A percentile compares a stretch with the other conserved stretches of the same genome.
Evolutionary conservation across 345 rosid species (phyloP).

Genomic region (Hypericum androsaemum): DNA sequence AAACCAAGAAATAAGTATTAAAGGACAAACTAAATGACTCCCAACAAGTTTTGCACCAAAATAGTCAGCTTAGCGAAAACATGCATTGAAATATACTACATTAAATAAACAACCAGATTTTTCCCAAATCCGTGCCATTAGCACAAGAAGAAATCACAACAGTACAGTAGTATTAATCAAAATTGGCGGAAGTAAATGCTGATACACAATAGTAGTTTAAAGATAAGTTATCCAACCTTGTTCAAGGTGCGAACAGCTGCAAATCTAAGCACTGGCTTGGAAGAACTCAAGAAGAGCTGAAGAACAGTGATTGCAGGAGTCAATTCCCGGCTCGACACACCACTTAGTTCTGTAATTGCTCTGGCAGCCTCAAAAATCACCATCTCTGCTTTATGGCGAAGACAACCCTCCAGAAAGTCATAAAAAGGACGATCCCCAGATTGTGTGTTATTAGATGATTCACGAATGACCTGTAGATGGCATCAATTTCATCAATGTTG

Average conservation of each 20-base stretch:
- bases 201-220: neutral
- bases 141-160: too few species aligned
- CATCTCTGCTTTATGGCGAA: slow-evolving; percentile 98
- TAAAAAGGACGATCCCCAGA: slow-evolving; percentile 89
- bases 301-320: slow-evolving; percentile 98
- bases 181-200: neutral
- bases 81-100: too few species aligned
- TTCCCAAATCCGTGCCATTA: too few species aligned
- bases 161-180: too few species aligned
- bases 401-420: slow-evolving; percentile 91
- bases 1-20: too few species aligned
- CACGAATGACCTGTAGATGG: slow-evolving; percentile 68
- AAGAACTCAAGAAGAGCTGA: slow-evolving; percentile 93
- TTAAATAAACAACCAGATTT: too few species aligned
- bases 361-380: slow-evolving; percentile 98
- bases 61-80: too few species aligned
- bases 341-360: slow-evolving; percentile 96
- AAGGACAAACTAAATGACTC: too few species aligned
- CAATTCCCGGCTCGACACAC: slow-evolving; percentile 83
- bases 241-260: slow-evolving; percentile 97
- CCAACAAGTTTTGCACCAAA: too few species aligned
- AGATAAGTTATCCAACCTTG: slow-evolving; percentile 43
- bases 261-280: slow-evolving; percentile 92
- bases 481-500: slow-evolving; percentile 8
- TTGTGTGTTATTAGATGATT: slow-evolving; percentile 58